Percentiles rank a stretch among this genome's conserved stretches.
Conservation (phyloP, 2,329 filamentous ascomycete species). For the Alternaria triticina region DNA sequence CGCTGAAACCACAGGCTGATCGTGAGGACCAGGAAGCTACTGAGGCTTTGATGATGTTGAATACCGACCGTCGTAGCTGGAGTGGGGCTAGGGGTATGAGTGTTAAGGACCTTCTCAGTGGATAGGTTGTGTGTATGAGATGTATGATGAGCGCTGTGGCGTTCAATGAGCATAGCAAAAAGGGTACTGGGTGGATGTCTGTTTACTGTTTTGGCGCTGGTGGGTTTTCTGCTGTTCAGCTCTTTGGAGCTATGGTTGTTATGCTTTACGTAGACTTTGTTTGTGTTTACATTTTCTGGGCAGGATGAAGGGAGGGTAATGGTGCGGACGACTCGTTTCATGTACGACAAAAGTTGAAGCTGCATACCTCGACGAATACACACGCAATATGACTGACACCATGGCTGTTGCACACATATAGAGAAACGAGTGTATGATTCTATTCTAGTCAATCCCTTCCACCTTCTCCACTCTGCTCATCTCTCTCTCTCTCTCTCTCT, state of each 20-base stretch:
- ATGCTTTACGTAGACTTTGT: not conserved
- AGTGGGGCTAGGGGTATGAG: constrained; percentile 52
- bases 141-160: not conserved
- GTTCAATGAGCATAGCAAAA: constrained; percentile 4
- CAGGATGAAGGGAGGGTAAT: not conserved
- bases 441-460: not conserved
- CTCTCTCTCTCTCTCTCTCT: not conserved
- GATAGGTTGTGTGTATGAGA: constrained; percentile 17
- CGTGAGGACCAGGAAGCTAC: constrained; percentile 74
- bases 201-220: constrained; percentile 10
- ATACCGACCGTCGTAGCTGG: constrained; percentile 71
- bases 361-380: not conserved
- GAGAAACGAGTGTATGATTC: not conserved
- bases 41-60: constrained; percentile 86
- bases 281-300: not conserved
- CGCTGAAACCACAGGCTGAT: constrained; percentile 44
- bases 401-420: not conserved
- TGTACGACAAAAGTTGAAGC: not conserved
- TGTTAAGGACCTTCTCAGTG: constrained; percentile 54
- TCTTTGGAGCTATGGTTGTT: not conserved
- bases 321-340: not conserved
- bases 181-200: constrained; percentile 6
- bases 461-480: not conserved
- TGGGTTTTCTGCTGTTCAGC: not conserved
- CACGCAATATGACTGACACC: not conserved